phyloP scores from a whole-genome alignment of 148 eudicot genomes.

The Camellia japonica region DNA sequence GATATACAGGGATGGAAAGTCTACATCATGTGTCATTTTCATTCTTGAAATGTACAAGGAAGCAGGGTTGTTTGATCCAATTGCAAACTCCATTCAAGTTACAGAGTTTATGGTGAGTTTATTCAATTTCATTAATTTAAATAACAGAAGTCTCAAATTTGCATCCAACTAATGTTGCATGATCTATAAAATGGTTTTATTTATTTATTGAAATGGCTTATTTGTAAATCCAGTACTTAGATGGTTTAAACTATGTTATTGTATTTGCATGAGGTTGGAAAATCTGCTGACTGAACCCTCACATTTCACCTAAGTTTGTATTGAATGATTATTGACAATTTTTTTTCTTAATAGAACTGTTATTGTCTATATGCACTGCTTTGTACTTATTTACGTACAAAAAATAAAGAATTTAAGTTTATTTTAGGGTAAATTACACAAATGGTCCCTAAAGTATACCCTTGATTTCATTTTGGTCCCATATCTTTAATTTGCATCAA shows the following conservation, averaged over 20 bases:
- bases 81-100: conserved; percentile 70
- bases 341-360: not conserved
- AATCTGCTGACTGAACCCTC: not conserved
- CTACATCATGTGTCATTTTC: conserved; percentile 84
- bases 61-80: conserved; percentile 73
- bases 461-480: too few species aligned
- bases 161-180: not conserved
- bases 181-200: not conserved
- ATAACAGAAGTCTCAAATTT: not conserved
- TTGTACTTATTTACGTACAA: not conserved
- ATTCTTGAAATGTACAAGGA: conserved; percentile 86
- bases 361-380: not conserved
- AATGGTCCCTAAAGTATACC: too few species aligned
- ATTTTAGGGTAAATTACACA: not conserved
- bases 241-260: not conserved
- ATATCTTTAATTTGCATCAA: too few species aligned
- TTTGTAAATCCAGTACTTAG: not conserved
- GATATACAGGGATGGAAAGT: conserved; percentile 83
- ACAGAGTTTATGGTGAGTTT: conserved; percentile 86
- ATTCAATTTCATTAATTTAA: not conserved
- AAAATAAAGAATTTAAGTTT: not conserved
- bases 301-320: not conserved
- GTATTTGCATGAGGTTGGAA: not conserved
- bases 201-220: not conserved
- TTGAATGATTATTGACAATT: not conserved